phyloP scores from a whole-genome alignment of 2,329 filamentous ascomycete species.

The Aspergillus luchuensis region DNA sequence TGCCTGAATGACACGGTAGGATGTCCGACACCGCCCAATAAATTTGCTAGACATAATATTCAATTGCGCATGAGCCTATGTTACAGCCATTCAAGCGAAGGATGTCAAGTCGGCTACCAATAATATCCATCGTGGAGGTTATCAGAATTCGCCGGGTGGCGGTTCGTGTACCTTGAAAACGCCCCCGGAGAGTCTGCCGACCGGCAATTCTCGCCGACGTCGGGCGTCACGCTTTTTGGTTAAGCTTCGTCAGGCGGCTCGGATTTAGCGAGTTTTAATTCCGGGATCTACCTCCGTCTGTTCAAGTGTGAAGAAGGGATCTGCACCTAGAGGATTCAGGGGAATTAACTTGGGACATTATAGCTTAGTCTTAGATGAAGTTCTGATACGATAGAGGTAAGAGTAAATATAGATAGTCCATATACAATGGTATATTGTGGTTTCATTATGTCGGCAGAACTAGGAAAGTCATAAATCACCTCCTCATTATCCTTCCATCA shows the following conservation, averaged over 20 bases:
- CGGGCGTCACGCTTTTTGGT: neutral
- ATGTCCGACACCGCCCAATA: neutral
- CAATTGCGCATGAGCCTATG: neutral
- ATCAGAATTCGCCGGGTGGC: neutral
- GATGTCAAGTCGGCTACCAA: neutral
- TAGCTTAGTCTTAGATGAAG: no score
- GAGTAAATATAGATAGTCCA: neutral
- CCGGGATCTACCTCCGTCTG: neutral
- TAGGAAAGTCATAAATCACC: conserved; percentile 7
- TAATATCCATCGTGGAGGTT: neutral
- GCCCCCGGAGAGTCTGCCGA: neutral
- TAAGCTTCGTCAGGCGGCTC: neutral
- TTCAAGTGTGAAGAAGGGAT: no score
- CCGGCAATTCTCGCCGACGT: neutral
- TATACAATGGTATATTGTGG: neutral
- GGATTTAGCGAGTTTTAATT: neutral
- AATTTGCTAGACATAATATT: neutral
- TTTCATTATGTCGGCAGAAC: neutral
- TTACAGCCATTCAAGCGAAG: neutral
- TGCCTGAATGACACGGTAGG: neutral
- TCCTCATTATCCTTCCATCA: conserved; percentile 20
- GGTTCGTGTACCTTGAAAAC: neutral
- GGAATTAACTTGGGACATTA: neutral
- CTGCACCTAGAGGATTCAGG: neutral
- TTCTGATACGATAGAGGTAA: neutral